Evolutionary conservation across 2,329 filamentous ascomycete species (phyloP).

Genomic region (Mycosphaerella sp.): DNA sequence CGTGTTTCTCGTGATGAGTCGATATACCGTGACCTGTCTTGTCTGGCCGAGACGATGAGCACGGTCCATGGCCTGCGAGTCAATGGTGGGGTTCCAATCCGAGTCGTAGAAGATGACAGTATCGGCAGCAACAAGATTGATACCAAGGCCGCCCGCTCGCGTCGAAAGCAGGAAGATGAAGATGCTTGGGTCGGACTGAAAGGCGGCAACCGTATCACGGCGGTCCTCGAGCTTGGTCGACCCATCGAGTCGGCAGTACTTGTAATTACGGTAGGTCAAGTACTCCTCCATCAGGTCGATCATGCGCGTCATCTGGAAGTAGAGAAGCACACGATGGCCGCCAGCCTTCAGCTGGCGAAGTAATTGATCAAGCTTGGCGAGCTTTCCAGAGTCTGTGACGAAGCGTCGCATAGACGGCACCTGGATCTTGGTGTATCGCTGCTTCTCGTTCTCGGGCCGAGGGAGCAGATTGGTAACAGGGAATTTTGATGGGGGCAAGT

Average conservation of each 20-base stretch:
- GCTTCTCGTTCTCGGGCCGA: conserved; percentile 69
- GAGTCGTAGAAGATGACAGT: conserved; percentile 99
- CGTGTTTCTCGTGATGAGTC: conserved; percentile 90
- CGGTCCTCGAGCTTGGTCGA: conserved; percentile 96
- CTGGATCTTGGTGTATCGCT: conserved; percentile 80
- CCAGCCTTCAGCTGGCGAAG: conserved; percentile 85
- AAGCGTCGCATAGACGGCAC: conserved; percentile 97
- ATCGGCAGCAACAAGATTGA: conserved; percentile 92
- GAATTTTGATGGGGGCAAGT: conserved; percentile 59
- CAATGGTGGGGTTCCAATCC: conserved; percentile 98
- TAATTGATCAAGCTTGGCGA: conserved; percentile 82
- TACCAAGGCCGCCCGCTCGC: conserved; percentile 92
- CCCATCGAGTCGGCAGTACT: conserved; percentile 92
- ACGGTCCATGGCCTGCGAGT: conserved; percentile 98
- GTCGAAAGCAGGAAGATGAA: conserved; percentile 97
- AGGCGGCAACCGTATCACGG: conserved; percentile 91
- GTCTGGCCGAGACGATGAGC: conserved; percentile 97
- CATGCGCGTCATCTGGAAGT: conserved; percentile 99
- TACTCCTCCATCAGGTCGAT: conserved; percentile 99
- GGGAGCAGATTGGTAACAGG: conserved; percentile 64
- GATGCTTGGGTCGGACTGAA: conserved; percentile 89
- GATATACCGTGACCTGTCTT: conserved; percentile 91
- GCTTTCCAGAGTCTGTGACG: conserved; percentile 94
- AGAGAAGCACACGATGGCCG: conserved; percentile 86
- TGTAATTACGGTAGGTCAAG: conserved; percentile 97